These are phyloP conservation scores for Fusarium duplospermum DNA, from an alignment of 2,329 filamentous ascomycete genomes.

Conservation along the genomic window DNA sequence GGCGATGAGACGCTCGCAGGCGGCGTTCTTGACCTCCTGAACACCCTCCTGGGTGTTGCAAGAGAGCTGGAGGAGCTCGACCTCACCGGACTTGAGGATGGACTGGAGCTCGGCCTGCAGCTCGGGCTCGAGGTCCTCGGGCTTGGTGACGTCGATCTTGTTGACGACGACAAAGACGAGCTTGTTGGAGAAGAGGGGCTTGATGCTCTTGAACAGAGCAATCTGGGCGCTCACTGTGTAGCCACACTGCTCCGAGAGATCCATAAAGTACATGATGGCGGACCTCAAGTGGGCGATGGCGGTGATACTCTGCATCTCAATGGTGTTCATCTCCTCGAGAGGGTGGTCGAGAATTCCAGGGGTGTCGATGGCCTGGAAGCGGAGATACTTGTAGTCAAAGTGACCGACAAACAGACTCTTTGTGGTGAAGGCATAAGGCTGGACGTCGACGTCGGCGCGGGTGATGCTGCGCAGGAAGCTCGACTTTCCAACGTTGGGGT, in stretches of 20 bases:
- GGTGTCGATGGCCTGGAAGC: slow-evolving; percentile 87
- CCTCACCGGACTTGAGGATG: slow-evolving; percentile 86
- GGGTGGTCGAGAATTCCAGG: slow-evolving; percentile 98
- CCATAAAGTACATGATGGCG: slow-evolving; percentile 98
- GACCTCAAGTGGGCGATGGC: slow-evolving; percentile 96
- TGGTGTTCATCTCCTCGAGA: slow-evolving; percentile 99
- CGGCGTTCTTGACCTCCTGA: slow-evolving; percentile 93
- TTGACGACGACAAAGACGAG: slow-evolving; percentile 97
- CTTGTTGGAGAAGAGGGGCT: slow-evolving; percentile 97
- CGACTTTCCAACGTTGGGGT: slow-evolving; percentile 97
- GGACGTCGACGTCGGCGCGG: slow-evolving; percentile 93
- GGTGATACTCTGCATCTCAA: slow-evolving; percentile 98
- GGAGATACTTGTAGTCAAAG: slow-evolving; percentile 86
- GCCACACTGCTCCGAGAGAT: slow-evolving; percentile 95
- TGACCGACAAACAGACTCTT: slow-evolving; percentile 98
- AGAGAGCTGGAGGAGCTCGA: slow-evolving; percentile 92
- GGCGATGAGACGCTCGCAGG: slow-evolving; percentile 91
- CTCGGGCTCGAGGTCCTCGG: slow-evolving; percentile 86
- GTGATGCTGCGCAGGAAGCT: slow-evolving; percentile 94
- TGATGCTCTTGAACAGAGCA: slow-evolving; percentile 94
- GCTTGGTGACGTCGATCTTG: slow-evolving; percentile 93
- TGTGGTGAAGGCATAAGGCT: slow-evolving; percentile 98
- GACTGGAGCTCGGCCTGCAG: slow-evolving; percentile 81
- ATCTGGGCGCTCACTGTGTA: slow-evolving; percentile 95
- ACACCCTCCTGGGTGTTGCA: slow-evolving; percentile 96